Conservation (phyloP, 148 eudicot species). For the Rhododendron williamsianum region DNA sequence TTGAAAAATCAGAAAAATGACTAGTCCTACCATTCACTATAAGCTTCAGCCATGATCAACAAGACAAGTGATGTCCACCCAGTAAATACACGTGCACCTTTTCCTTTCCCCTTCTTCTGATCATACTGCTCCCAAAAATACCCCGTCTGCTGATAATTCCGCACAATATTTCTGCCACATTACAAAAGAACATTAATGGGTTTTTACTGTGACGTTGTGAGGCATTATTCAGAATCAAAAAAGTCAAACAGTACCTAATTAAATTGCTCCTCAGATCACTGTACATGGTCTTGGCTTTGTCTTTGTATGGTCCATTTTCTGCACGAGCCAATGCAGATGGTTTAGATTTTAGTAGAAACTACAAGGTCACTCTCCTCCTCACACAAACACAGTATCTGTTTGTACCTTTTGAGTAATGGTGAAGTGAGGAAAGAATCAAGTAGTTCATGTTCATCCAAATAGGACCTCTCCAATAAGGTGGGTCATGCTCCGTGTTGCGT, state of each 20-base stretch:
- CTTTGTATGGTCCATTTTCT: constrained; percentile 76
- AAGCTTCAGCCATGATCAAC: constrained; percentile 80
- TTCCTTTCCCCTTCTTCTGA: constrained; percentile 84
- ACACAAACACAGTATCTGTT: too few species aligned
- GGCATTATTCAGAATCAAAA: background rate
- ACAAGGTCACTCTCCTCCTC: background rate
- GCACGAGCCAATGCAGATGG: constrained; percentile 8
- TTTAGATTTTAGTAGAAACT: background rate
- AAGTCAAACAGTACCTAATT: constrained; percentile 44
- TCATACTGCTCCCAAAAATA: constrained; percentile 93
- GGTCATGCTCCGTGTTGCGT: constrained; percentile 88
- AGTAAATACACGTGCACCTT: constrained; percentile 73
- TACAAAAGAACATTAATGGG: background rate
- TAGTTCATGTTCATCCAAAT: constrained; percentile 96
- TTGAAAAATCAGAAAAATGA: constrained; percentile 14
- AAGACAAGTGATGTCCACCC: constrained; percentile 93
- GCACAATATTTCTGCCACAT: constrained; percentile 69
- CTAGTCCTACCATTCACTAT: constrained; percentile 43
- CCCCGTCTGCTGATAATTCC: constrained; percentile 49
- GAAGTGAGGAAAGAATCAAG: constrained; percentile 84
- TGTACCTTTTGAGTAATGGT: constrained; percentile 83
- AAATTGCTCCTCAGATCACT: constrained; percentile 39
- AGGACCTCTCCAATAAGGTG: constrained; percentile 98
- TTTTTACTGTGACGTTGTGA: background rate
- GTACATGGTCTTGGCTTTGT: constrained; percentile 37